Evolutionary conservation across 441 rosid species (phyloP).

Genomic region (Pelargonium fulgidum): DNA sequence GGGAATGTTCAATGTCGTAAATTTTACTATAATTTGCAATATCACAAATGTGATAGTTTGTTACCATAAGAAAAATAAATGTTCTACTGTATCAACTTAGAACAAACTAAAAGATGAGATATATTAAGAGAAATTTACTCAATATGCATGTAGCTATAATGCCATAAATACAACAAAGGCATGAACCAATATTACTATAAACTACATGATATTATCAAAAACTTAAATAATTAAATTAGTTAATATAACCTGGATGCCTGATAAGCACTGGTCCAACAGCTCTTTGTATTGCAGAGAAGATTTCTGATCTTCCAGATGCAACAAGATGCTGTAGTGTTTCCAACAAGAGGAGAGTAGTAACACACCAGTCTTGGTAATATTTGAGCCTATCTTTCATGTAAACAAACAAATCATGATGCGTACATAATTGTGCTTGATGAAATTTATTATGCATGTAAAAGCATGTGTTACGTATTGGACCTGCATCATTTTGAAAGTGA

Average conservation of each 20-base stretch:
- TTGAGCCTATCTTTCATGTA: conserved; percentile 38
- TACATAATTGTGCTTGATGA: conserved; percentile 19
- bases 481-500: conserved; percentile 54
- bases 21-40: background rate
- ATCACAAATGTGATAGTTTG: background rate
- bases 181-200: background rate
- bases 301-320: conserved; percentile 70
- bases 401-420: conserved; percentile 20
- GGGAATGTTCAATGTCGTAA: background rate
- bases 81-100: background rate
- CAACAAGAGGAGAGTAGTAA: conserved; percentile 78
- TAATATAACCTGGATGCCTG: conserved; percentile 69
- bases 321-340: conserved; percentile 67
- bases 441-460: conserved; percentile 17
- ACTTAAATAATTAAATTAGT: conserved; percentile 12
- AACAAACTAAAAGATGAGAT: conserved; percentile 3
- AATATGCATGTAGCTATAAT: background rate
- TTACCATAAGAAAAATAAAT: background rate
- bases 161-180: background rate
- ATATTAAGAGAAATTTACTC: background rate
- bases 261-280: conserved; percentile 59
- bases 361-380: conserved; percentile 33
- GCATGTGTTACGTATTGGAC: conserved; percentile 30
- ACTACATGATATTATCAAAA: background rate
- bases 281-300: conserved; percentile 53